Conservation (phyloP, 306 rosid species). For the Calophaca sinica region DNA sequence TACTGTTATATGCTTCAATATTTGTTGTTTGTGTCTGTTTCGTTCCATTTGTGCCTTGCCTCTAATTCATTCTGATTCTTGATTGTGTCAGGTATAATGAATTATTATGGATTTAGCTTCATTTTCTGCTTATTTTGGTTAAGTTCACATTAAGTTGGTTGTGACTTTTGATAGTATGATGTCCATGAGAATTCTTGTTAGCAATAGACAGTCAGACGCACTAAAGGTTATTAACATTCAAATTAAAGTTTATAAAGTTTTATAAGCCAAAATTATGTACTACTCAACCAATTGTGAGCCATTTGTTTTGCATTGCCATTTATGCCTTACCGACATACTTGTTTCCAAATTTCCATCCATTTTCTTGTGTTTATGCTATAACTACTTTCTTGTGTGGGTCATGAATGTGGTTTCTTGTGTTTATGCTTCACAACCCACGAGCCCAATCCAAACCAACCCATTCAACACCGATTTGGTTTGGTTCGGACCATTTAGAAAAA, state of each 20-base stretch:
- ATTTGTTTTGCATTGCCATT: constrained; percentile 1
- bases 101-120: neutral
- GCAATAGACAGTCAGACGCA: constrained; percentile 1
- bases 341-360: constrained; percentile 12
- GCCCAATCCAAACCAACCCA: no score
- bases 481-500: no score
- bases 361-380: neutral
- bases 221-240: neutral
- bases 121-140: constrained; percentile 26
- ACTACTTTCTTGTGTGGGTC: no score
- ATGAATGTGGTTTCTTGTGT: no score
- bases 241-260: no score
- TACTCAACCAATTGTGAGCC: constrained; percentile 8
- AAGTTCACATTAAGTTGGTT: neutral
- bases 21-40: constrained; percentile 6
- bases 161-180: constrained; percentile 3
- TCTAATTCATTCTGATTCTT: constrained; percentile 3
- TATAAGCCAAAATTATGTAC: constrained; percentile 18
- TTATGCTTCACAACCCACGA: no score
- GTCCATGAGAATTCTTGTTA: constrained; percentile 24
- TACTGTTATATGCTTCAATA: constrained; percentile 2
- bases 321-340: constrained; percentile 4
- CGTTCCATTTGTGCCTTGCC: no score
- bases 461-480: no score
- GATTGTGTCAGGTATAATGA: neutral